Conservation (phyloP, 176 grass and related monocot species). For the Alloteropsis semialata region DNA sequence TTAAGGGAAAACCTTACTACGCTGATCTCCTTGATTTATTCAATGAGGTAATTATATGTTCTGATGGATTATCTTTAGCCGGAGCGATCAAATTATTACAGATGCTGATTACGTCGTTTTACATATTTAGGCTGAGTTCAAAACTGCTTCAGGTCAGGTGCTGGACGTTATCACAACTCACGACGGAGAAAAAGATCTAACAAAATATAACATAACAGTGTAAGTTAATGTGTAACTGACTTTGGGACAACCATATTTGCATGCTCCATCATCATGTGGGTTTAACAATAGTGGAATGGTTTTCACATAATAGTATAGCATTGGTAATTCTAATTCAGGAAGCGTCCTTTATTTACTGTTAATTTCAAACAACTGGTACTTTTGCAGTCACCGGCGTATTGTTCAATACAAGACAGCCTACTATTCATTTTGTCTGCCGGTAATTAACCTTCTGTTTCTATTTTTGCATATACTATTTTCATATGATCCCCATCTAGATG, state of each 20-base stretch:
- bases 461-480: not conserved
- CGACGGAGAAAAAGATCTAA: constrained; percentile 85
- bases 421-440: constrained; percentile 98
- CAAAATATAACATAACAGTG: constrained; percentile 72
- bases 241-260: not conserved
- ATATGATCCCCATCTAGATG: not conserved
- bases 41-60: constrained; percentile 65
- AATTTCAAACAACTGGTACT: not conserved
- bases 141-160: constrained; percentile 95
- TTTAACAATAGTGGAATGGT: not conserved
- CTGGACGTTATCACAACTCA: constrained; percentile 91
- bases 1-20: constrained; percentile 88
- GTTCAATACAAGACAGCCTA: constrained; percentile 98
- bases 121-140: constrained; percentile 75
- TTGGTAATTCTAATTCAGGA: not conserved
- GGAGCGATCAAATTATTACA: constrained; percentile 5
- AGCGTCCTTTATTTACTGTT: not conserved
- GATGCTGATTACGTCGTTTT: constrained; percentile 20
- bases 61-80: not conserved
- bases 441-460: constrained; percentile 35
- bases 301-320: not conserved
- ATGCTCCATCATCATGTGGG: not conserved
- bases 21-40: constrained; percentile 94
- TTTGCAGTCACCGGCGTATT: constrained; percentile 79
- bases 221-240: constrained; percentile 46